Conservation (phyloP, 257 asterid genomes). For the Paraleonurus japonicus region DNA sequence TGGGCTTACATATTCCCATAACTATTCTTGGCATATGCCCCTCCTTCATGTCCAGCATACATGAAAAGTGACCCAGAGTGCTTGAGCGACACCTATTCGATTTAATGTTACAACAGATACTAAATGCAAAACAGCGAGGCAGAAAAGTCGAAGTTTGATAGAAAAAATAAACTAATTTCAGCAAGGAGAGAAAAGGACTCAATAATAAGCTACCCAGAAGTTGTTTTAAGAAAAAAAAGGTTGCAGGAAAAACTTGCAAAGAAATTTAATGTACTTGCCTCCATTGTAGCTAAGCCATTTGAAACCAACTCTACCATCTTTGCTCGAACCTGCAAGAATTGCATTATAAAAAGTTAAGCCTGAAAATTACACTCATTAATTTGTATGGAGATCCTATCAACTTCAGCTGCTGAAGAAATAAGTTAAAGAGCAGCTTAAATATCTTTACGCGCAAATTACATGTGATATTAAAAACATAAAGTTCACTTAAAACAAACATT, state of each 20-base stretch:
- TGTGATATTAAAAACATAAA: constrained; percentile 13
- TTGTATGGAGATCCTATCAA: constrained; percentile 11
- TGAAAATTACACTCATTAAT: constrained; percentile 17
- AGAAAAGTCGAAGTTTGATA: constrained; percentile 1
- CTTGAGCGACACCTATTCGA: constrained; percentile 81
- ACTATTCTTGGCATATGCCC: constrained; percentile 98
- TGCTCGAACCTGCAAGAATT: constrained; percentile 58
- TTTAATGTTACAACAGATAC: constrained; percentile 20
- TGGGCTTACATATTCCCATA: constrained; percentile 79
- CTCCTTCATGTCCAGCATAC: constrained; percentile 97
- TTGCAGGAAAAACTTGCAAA: constrained; percentile 15
- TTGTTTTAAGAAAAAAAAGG: not conserved
- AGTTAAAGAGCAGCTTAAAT: not conserved
- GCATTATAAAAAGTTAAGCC: constrained; percentile 17
- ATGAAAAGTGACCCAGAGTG: constrained; percentile 99
- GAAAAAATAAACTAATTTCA: constrained; percentile 9
- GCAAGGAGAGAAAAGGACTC: not conserved
- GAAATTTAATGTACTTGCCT: constrained; percentile 46
- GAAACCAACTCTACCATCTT: constrained; percentile 94
- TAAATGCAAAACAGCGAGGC: constrained; percentile 7
- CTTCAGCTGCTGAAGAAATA: constrained; percentile 16
- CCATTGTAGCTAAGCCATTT: constrained; percentile 83
- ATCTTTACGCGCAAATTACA: not conserved
- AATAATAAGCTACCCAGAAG: constrained; percentile 4
- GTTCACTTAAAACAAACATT: constrained; percentile 15